Percentiles rank a stretch among this genome's conserved stretches.
Conservation (phyloP, 306 rosid species). For the Boehmeria nivea region DNA sequence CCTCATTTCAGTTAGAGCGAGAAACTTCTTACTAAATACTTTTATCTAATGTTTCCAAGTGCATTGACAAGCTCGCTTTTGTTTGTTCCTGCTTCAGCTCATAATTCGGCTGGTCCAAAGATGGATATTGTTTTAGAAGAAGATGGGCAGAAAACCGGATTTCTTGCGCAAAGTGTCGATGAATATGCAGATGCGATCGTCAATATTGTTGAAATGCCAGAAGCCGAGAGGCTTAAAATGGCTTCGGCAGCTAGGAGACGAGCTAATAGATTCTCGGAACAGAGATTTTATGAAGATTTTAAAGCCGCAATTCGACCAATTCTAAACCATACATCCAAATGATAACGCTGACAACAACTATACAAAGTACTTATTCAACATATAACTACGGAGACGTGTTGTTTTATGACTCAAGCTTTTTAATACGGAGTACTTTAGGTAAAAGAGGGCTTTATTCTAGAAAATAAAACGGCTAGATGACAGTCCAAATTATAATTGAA, state of each 20-base stretch:
- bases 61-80: constrained; percentile 17
- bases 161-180: constrained; percentile 60
- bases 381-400: too few relatives aligned
- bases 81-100: constrained; percentile 49
- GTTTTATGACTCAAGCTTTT: too few relatives aligned
- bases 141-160: constrained; percentile 75
- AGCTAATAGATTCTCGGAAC: constrained; percentile 79
- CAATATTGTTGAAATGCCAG: constrained; percentile 52
- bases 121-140: constrained; percentile 90
- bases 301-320: constrained; percentile 60
- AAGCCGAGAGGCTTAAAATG: constrained; percentile 56
- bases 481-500: too few relatives aligned
- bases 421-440: too few relatives aligned
- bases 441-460: too few relatives aligned
- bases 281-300: constrained; percentile 72
- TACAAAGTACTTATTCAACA: too few relatives aligned
- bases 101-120: constrained; percentile 94
- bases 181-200: constrained; percentile 85
- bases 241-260: constrained; percentile 84
- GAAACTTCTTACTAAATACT: background rate
- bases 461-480: too few relatives aligned
- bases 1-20: background rate
- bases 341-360: constrained; percentile 7
- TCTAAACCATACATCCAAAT: constrained; percentile 29
- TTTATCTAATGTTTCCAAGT: background rate